Evolutionary conservation across 2,329 filamentous ascomycete species (phyloP).

Genomic region (Teratosphaeria pseudoeucalypti): DNA sequence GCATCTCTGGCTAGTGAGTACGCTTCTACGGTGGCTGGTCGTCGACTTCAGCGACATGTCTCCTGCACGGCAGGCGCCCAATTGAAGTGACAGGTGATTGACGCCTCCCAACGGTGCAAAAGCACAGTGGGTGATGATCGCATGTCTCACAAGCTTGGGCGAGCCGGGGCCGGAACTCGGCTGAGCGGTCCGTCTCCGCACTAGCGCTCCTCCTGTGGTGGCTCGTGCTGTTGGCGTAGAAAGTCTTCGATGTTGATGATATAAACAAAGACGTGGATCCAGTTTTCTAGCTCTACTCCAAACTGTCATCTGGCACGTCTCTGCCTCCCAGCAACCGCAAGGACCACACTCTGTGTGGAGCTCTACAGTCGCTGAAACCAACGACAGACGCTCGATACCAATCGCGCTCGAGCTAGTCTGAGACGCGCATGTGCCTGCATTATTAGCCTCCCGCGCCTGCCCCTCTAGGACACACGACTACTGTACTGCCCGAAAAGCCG

Average conservation of each 20-base stretch:
- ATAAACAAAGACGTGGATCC: background rate
- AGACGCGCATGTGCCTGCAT: background rate
- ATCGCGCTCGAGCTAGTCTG: background rate
- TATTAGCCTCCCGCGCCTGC: background rate
- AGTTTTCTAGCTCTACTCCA: background rate
- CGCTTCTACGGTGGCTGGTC: background rate
- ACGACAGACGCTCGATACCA: background rate
- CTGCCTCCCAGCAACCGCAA: background rate
- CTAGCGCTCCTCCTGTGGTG: background rate
- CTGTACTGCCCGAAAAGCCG: background rate
- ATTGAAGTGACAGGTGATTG: background rate
- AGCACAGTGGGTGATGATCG: background rate
- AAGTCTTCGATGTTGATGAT: background rate
- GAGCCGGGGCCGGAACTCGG: background rate
- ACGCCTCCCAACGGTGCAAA: background rate
- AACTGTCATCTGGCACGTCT: background rate
- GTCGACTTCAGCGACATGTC: background rate
- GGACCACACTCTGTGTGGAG: background rate
- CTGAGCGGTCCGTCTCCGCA: background rate
- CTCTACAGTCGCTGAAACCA: background rate
- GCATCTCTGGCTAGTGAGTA: background rate
- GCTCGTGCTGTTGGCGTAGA: background rate
- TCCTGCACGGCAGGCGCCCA: background rate
- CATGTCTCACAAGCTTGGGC: background rate
- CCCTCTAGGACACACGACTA: background rate